Base-by-base conservation (phyloP, 2,329 filamentous ascomycete species). In the Westerdykella aurantiaca region DNA sequence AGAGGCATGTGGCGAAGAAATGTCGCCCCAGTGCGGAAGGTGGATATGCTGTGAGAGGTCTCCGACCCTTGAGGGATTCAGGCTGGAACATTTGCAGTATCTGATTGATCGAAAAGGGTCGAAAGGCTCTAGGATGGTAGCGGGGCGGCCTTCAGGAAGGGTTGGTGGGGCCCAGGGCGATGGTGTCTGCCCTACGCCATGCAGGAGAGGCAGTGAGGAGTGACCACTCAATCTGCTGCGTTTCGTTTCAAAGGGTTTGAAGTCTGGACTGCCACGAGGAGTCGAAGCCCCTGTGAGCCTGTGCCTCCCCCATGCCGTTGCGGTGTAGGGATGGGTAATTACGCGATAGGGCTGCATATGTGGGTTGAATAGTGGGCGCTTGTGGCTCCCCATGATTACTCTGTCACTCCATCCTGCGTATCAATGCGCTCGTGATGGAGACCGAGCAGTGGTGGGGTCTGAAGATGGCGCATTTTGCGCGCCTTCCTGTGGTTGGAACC, bases 191-290 rank as follows among this genome's bases (percentile, higher is more conserved):
- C 41, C 48, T 38, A 41, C 40, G 37, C 38, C 40, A 39, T 55
- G 52, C 56, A 55, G 55, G 49, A 52, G 50, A 42, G 53, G 58
- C 54, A 52, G 57, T 45, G 48, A 56, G 56, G 53, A 59, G 31
- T 31, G 44, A 41, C 44, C 33, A 39, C 40, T 37, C 21, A 54
- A 45, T 49, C 51, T 57, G 50, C 43, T 44, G 42, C 45, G 23
- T 34, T 43, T 47, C 39, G 42, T 49, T 53, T 50, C 33, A 55
- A 48, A 52, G 37, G 11, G 37, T 18, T 40, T 21, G 39, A 42
- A 51, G 50, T 49, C 49, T 52, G 49, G 56, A 55, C 55, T 53
- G 57, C 57, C 56, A 60, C 54, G 54, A 57, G 56, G 55, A 12
- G 9, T 29, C 37, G 10, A 21, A 23, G 6, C 37, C 37, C 21